A percentile compares a stretch with the other conserved stretches of the same genome.
These are phyloP conservation scores for Aethionema arabicum DNA, from an alignment of 345 rosid species.

Conservation along the genomic window DNA sequence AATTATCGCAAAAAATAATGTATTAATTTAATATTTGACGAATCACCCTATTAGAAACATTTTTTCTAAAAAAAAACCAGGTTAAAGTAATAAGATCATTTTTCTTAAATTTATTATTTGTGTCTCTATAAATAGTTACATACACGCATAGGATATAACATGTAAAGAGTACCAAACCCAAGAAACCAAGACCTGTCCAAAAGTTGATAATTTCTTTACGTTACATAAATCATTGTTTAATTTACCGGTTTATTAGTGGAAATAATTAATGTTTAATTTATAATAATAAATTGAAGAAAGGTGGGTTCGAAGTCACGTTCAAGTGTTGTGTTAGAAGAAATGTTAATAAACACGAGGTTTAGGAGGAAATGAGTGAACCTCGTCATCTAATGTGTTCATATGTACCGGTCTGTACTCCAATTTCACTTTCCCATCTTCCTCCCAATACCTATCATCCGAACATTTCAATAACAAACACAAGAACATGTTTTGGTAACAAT, in stretches of 20 bases:
- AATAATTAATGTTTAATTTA: neutral
- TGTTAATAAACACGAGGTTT: slow-evolving; percentile 88
- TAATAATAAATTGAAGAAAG: neutral
- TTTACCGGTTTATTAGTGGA: neutral
- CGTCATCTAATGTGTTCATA: slow-evolving; percentile 86
- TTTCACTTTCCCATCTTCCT: slow-evolving; percentile 68
- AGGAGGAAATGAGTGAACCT: slow-evolving; percentile 78
- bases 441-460: slow-evolving; percentile 73
- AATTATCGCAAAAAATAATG: no score
- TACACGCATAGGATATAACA: no score
- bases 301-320: neutral
- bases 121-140: no score
- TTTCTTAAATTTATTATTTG: no score
- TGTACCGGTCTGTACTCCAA: slow-evolving; percentile 93
- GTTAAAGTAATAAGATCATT: no score
- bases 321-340: neutral
- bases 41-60: no score
- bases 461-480: neutral
- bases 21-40: no score
- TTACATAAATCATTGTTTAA: no score
- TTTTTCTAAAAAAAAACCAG: no score
- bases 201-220: no score
- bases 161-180: no score
- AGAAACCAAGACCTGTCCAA: no score
- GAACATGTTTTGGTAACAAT: neutral